Evolutionary conservation across 2,329 filamentous ascomycete species (phyloP), one percentile per base, ranked within the genome.

Genomic region (Blastomyces silverae): DNA sequence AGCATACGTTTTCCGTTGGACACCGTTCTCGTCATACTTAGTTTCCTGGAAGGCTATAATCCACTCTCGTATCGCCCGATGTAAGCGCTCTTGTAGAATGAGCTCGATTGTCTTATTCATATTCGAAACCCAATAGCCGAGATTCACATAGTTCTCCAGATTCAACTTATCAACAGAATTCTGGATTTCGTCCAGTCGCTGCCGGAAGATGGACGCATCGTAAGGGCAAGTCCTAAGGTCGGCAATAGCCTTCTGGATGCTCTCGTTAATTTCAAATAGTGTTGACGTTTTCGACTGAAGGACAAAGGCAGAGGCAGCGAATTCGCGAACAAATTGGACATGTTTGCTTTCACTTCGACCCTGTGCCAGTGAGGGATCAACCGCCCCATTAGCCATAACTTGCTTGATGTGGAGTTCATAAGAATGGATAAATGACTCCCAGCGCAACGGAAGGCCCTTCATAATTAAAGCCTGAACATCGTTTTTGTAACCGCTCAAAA

Each of bases 401-500:
- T 84, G 85, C 68, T 87, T 89, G 68, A 92, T 86, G 70, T 92
- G 92, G 42, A 97, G 83, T 75, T 99, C 94, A 75, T 97, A 97
- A 1, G 92, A 92, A 75, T 97, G 93, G 63, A 99, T 91, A 71
- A 99, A 97, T 0, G 94, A 96, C 73, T 99, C 94, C 94, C 94
- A 99, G 71, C 92, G 88, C 37, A 99, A 79, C 0, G 91, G 91
- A 39, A 97, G 85, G 66, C 95, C 94, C 77, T 95, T 97, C 25
- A 84, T 83, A 66, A 99, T 87, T 67, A 96, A 83, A 55, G 81
- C 80, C 72, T 96, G 92, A 0, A 94, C 91, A 67, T 97, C 91
- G 69, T 95, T 96, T 69, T 92, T 87, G 73, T 97, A 96, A 31
- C 93, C 92, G 73, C 90, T 92, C 31, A 99, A 83, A 28, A 99